Evolutionary conservation across 225 moss, liverwort and hornwort species (phyloP), one percentile per base, ranked within the genome.

Genomic region (Pseudisothecium myosuroides): DNA sequence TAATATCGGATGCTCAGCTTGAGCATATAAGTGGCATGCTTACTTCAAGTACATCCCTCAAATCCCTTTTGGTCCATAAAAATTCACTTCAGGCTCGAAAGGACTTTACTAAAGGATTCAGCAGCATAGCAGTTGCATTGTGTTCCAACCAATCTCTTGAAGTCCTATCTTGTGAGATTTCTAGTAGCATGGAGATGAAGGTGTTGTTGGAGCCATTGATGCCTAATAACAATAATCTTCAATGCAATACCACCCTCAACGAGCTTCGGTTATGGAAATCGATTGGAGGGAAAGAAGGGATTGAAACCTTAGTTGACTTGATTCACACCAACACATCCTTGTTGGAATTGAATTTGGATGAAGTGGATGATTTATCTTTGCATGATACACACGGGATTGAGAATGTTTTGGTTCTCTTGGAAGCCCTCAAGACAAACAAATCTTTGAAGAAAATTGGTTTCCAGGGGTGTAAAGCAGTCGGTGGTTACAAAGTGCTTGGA

Each of bases 101-200:
- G 11, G 11, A 31, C 19, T 50, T 49, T 7, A 4, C 7, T 0
- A 75, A 20, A 7, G 49, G 75, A 8, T 75, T 11, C 7, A 19
- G 0, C 1, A 47, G 4, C 5, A 2, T 90, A 21, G 62, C 2
- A 62, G 17, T 5, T 45, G 84, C 79, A 3, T 84, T 90, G 71
- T 14, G 55, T 55, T 23, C 62, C 45, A 90, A 90, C 0, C 29
- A 21, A n/a, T 79, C 87, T 54, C 71, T 90, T 5, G 1, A 24
- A 80, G 0, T 2, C 2, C 6, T 87, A 0, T 0, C 0, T 0
- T 90, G 47, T 19, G 2, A 0, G 0, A 3, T 43, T 36, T 5
- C 1, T 39, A 76, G 4, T 5, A 47, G 29, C 7, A 16, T 37
- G 31, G 81, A 86, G 22, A n/a, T 81, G 74, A 83, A 52, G 83